Percentiles rank a stretch among this genome's conserved stretches.
phyloP scores from a whole-genome alignment of 83 land plant genomes.

The Picea mariana region DNA sequence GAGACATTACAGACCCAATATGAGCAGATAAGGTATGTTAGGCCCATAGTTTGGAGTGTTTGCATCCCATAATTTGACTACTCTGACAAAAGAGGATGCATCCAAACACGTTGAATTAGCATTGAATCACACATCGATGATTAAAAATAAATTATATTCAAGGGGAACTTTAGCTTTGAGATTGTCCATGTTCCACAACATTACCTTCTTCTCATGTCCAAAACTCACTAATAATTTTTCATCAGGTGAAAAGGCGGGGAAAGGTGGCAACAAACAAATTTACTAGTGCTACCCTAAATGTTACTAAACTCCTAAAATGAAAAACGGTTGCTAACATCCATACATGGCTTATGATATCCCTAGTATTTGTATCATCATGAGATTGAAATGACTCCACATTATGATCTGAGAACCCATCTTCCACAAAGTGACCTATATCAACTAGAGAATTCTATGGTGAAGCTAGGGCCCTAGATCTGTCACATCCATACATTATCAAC shows the following conservation, averaged over 20 bases:
- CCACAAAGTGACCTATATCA: conserved; percentile 25
- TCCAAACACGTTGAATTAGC: no score
- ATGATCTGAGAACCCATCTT: conserved; percentile 56
- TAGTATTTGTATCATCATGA: conserved; percentile 54
- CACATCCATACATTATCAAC: conserved; percentile 50
- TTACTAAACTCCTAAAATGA: conserved; percentile 58
- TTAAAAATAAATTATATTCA: no score
- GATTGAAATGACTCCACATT: conserved; percentile 69
- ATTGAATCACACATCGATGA: no score
- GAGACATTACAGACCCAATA: conserved; percentile 54
- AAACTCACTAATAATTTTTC: conserved; percentile 91
- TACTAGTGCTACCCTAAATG: conserved; percentile 62
- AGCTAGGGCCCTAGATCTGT: conserved; percentile 19
- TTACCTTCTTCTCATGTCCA: conserved; percentile 91
- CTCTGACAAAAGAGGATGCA: no score
- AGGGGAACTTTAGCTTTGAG: conserved; percentile 32
- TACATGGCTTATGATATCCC: conserved; percentile 50
- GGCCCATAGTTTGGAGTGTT: conserved; percentile 73
- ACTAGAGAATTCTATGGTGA: conserved; percentile 31
- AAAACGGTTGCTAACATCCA: conserved; percentile 67
- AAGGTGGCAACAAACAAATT: conserved; percentile 76
- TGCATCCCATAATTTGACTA: conserved; percentile 27
- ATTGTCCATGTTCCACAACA: conserved; percentile 81
- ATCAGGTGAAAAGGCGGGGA: conserved; percentile 71
- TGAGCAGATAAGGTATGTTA: conserved; percentile 65